These are phyloP conservation scores for Gynostemma pentaphyllum DNA, from an alignment of 306 rosid species.

Conservation along the genomic window DNA sequence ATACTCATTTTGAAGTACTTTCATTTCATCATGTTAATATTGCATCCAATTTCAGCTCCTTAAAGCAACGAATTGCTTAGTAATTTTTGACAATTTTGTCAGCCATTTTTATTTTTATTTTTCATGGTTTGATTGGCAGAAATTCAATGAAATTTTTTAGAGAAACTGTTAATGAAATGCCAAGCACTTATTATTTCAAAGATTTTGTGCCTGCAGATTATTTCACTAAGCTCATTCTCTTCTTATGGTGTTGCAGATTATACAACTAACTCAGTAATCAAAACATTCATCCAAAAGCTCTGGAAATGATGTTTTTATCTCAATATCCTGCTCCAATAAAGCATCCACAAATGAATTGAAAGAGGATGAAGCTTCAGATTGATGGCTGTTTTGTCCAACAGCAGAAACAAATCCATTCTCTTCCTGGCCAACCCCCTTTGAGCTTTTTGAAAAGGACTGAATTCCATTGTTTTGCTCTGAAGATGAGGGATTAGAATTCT, in stretches of 20 bases:
- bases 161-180: neutral
- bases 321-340: slow-evolving; percentile 62
- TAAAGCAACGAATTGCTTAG: too few species aligned
- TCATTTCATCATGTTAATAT: too few species aligned
- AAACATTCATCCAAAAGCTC: slow-evolving; percentile 53
- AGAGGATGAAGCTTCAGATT: slow-evolving; percentile 30
- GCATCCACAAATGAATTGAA: slow-evolving; percentile 57
- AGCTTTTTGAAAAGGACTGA: neutral
- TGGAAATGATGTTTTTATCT: slow-evolving; percentile 63
- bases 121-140: too few species aligned
- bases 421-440: too few species aligned
- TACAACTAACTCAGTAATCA: slow-evolving; percentile 25
- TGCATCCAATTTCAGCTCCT: too few species aligned
- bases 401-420: neutral
- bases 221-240: neutral
- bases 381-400: neutral
- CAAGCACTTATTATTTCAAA: neutral
- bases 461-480: slow-evolving; percentile 14
- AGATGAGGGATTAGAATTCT: slow-evolving; percentile 19
- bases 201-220: neutral
- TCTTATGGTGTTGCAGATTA: too few species aligned
- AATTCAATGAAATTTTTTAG: too few species aligned
- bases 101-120: too few species aligned
- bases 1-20: too few species aligned
- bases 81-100: too few species aligned